Evolutionary conservation across 2,329 filamentous ascomycete genomes (phyloP), one percentile per base, ranked within the genome.

Genomic region (Penicillium sp.): DNA sequence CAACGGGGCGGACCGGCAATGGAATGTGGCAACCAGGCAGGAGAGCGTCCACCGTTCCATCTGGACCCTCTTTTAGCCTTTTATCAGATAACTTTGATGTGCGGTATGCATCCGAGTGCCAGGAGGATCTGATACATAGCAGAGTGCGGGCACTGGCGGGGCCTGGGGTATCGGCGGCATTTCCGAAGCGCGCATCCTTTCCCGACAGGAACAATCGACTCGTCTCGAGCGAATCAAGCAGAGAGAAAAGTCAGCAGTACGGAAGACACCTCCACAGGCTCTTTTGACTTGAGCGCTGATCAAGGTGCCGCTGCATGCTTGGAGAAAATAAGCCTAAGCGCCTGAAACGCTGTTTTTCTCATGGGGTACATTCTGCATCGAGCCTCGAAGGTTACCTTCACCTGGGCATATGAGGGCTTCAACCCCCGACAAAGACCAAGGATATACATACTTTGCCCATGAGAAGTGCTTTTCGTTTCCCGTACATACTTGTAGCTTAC

Each of bases 101-200:
- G 10, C 22, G 39, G 48, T 46, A 52, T 45, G 44, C 40, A 27
- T n/a, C 32, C 46, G 13, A 39, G 46, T 49, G 46, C 43, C 27
- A 40, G 16, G 16, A 52, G 9, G 44, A 47, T 43, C 49, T 40
- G 42, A 51, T 45, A 45, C 11, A 21, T 34, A 36, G 32, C 3
- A 24, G 32, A 42, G 47, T 44, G 45, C 54, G 40, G 47, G 44
- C 36, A 52, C 16, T 39, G 44, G 24, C 24, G 24, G 24, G 24
- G 36, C 21, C 32, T 47, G 24, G 36, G 44, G 36, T n/a, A 29
- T 31, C 43, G 14, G 31, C 47, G 14, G 44, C 42, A 54, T 57
- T 52, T 57, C 43, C 24, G 40, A 43, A 24, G 27, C 16, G 40
- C 39, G 24, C 44, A 59, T 59, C 56, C 51, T 36, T 56, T 44